These are phyloP conservation scores for Esteya vermicola DNA, from an alignment of 2,329 filamentous ascomycete genomes.

Conservation along the genomic window DNA sequence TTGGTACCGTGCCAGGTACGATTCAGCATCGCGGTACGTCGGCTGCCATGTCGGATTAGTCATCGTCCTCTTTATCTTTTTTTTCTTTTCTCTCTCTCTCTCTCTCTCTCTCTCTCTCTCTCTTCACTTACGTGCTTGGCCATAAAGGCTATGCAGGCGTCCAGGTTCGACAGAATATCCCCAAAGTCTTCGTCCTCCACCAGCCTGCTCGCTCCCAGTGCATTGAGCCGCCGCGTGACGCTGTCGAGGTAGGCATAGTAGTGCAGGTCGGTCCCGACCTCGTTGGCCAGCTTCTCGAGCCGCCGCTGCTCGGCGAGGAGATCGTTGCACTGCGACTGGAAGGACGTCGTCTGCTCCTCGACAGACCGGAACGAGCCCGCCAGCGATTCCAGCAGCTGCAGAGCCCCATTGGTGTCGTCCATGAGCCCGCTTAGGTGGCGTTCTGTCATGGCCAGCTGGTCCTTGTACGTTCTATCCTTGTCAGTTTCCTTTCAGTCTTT, in stretches of 20 bases:
- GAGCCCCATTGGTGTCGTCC: slow-evolving; percentile 58
- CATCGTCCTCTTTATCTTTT: not conserved
- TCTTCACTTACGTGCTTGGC: slow-evolving; percentile 60
- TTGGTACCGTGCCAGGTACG: slow-evolving; percentile 78
- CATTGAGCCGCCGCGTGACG: slow-evolving; percentile 79
- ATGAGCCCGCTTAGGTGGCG: slow-evolving; percentile 70
- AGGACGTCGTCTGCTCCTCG: slow-evolving; percentile 80
- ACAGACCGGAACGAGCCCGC: slow-evolving; percentile 80
- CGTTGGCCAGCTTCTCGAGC: slow-evolving; percentile 64
- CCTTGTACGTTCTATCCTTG: slow-evolving; percentile 38
- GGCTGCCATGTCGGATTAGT: slow-evolving; percentile 33
- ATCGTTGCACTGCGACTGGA: slow-evolving; percentile 83
- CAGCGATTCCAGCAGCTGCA: slow-evolving; percentile 63
- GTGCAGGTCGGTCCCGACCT: slow-evolving; percentile 78
- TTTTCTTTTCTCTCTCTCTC: too few species aligned
- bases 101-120: too few species aligned
- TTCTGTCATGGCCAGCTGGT: slow-evolving; percentile 66
- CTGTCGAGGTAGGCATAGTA: slow-evolving; percentile 92
- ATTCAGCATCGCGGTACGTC: slow-evolving; percentile 72
- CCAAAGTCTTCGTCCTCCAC: slow-evolving; percentile 76
- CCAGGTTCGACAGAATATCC: slow-evolving; percentile 75
- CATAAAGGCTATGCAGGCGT: slow-evolving; percentile 91
- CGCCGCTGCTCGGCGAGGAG: slow-evolving; percentile 70
- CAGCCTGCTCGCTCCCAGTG: slow-evolving; percentile 73
- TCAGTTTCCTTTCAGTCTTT: not conserved